Evolutionary conservation across 2,329 filamentous ascomycete genomes (phyloP).

Genomic region (Calonectria fujianensis): DNA sequence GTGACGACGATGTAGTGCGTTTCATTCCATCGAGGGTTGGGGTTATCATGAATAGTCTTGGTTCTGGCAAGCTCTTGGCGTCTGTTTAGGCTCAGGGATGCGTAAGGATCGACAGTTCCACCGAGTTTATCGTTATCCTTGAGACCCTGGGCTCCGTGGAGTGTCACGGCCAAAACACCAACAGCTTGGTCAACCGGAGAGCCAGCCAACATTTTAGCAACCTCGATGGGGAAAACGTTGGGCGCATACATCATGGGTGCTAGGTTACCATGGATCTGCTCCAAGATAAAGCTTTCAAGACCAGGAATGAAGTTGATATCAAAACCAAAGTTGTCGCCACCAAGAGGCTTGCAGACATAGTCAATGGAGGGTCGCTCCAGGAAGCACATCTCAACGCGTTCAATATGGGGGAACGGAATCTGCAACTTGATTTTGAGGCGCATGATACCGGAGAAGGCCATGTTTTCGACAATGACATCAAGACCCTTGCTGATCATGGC

Average conservation of each 20-base stretch:
- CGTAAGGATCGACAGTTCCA: slow-evolving; percentile 93
- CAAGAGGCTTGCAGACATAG: slow-evolving; percentile 98
- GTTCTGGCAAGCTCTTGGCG: slow-evolving; percentile 89
- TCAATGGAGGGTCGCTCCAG: slow-evolving; percentile 91
- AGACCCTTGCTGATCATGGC: slow-evolving; percentile 97
- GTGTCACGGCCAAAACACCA: slow-evolving; percentile 91
- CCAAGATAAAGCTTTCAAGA: slow-evolving; percentile 93
- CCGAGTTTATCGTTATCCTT: slow-evolving; percentile 97
- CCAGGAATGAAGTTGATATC: slow-evolving; percentile 99
- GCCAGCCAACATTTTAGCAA: slow-evolving; percentile 97
- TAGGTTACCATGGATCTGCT: slow-evolving; percentile 95
- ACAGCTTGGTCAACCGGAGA: slow-evolving; percentile 96
- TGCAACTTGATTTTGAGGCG: slow-evolving; percentile 98
- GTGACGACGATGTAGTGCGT: slow-evolving; percentile 97
- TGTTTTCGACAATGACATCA: slow-evolving; percentile 98
- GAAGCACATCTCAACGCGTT: slow-evolving; percentile 96
- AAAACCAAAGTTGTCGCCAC: slow-evolving; percentile 95
- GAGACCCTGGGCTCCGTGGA: slow-evolving; percentile 92
- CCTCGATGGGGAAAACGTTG: slow-evolving; percentile 98
- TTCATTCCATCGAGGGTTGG: slow-evolving; percentile 95
- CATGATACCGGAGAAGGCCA: slow-evolving; percentile 97
- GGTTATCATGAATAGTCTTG: slow-evolving; percentile 89
- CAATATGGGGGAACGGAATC: slow-evolving; percentile 95
- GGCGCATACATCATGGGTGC: slow-evolving; percentile 98
- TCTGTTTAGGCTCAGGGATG: slow-evolving; percentile 88